Evolutionary conservation across 1,284 basidiomycete species (phyloP), one percentile per base, ranked within the genome.

Genomic region (Pseudozyma tsukubaensis): DNA sequence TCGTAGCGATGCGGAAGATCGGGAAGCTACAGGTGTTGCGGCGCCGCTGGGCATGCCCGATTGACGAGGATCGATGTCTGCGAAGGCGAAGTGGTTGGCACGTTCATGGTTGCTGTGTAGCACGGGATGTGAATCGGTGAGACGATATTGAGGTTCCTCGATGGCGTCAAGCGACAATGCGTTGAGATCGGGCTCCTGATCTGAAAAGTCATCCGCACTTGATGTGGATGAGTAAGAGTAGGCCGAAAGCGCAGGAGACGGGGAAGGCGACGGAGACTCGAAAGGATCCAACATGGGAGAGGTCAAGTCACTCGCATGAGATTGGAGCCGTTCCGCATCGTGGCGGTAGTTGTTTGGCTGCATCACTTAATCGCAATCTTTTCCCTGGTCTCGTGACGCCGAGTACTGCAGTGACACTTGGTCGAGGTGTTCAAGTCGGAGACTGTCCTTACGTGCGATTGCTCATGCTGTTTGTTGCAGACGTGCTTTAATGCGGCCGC

Each of bases 241-340:
- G 13, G 76, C 76, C 4, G 74, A 76, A 9, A 78, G 55, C 2
- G 73, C 69, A 7, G 76, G 76, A 8, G 76, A 78, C 0, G 76
- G 71, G 0, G 74, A 68, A 0, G 75, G 68, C 11, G 69, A 65
- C 2, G 73, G 63, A 18, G 68, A 76, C 2, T 52, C 53, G 24
- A 59, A 53, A 2, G 68, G 68, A 21, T 69, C 66, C 3, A 59
- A 53, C 4, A 32, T 36, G 6, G 65, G 61, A 7, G 66, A 69
- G 12, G 56, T 32, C 36, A 57, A n/a, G 1, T 57, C 50, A 29
- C 24, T 18, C 3, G 55, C 68, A 16, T 55, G 56, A 18, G 50
- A 45, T 60, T 36, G 57, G 42, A n/a, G 19, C 24, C 37, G 16
- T 36, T 61, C 59, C 50, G 54, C 54, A 49, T 18, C 21, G 11